These are phyloP conservation scores for Cichorium intybus DNA, from an alignment of 140 eudicot species.

Conservation along the genomic window DNA sequence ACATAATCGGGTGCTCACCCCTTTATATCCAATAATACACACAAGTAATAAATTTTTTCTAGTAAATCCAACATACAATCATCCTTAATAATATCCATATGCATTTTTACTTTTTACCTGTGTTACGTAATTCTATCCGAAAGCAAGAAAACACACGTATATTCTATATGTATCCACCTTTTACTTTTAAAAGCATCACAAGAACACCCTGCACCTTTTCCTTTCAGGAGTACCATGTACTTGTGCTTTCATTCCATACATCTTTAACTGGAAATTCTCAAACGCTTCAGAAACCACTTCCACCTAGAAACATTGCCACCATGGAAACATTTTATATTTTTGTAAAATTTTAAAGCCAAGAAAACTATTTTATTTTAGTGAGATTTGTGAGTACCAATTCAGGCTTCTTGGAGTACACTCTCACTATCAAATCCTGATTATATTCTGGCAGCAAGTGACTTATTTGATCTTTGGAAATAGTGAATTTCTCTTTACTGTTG, in stretches of 20 bases:
- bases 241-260: constrained; percentile 67
- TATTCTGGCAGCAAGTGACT: constrained; percentile 81
- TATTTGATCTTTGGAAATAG: constrained; percentile 49
- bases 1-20: neutral
- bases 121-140: constrained; percentile 11
- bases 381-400: constrained; percentile 52
- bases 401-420: constrained; percentile 87
- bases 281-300: constrained; percentile 81
- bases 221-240: constrained; percentile 93
- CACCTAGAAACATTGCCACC: constrained; percentile 40
- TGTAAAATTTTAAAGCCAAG: neutral
- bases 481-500: constrained; percentile 49
- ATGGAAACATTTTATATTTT: neutral
- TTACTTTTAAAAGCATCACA: constrained; percentile 9
- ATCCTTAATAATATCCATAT: constrained; percentile 1
- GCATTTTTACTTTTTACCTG: neutral
- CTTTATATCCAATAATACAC: neutral
- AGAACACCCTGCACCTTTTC: constrained; percentile 47
- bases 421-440: constrained; percentile 72
- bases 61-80: constrained; percentile 15
- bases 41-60: neutral
- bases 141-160: constrained; percentile 9
- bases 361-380: neutral
- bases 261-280: constrained; percentile 72
- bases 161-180: constrained; percentile 30